Base-by-base conservation (phyloP, 257 asterid species). In the Cynanchum wilfordii region DNA sequence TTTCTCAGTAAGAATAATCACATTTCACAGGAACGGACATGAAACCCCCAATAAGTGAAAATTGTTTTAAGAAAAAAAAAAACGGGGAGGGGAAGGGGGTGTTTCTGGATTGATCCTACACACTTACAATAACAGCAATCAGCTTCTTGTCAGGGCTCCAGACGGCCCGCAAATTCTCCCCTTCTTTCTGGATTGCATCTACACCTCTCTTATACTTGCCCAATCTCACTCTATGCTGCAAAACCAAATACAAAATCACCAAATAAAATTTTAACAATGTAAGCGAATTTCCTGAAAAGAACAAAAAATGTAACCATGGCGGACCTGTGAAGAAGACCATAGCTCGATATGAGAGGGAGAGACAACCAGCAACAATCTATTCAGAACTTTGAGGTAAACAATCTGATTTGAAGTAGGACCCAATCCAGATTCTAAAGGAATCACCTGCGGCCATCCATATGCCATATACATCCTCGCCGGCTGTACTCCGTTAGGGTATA, bases 361-460 rank as follows among this genome's bases (percentile, higher is more conserved):
- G 57, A 95, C 96, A 10, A 89, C 90, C 29, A 95, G 98, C 69
- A 95, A 84, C 82, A 95, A 77, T 2, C 98, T 87, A 80, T 92
- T 90, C 25, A 81, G 83, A 51, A 92, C 86, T 79, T 92, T 92
- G 79, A 95, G 88, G 79, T 90, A 90, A 10, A 90, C 86, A 89
- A 92, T 95, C 79, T 81, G 90, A 80, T 86, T 87, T 15, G 87
- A 75, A 68, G 96, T 84, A 42, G 93, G 82, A 73, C 85, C 78
- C 45, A 78, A 58, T 2, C 93, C 88, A 30, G 78, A 84, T 82
- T 92, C 94, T 68, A 92, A 78, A 29, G 99, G 99, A 83, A 95
- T 92, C 76, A 92, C 98, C 94, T 92, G 99, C 75, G 99, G 98
- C 98, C 99, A 95, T 85, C 99, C 99, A 77, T 95, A 95, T 55